Base-by-base conservation (phyloP, 148 eudicot genomes). In the Cornus suecica region DNA sequence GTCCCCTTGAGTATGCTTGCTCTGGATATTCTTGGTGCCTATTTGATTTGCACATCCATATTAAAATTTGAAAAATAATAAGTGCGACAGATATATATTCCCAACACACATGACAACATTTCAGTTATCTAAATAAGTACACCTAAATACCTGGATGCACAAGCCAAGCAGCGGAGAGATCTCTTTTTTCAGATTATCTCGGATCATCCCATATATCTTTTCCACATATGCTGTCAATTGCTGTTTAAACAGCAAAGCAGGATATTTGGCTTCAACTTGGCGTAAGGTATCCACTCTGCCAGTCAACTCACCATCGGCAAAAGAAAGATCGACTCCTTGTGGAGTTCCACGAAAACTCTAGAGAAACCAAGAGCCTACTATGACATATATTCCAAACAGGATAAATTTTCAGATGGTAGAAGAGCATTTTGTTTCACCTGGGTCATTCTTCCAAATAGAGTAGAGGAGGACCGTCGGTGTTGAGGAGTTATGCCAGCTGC, bases 321-420 rank as follows among this genome's bases (percentile, higher is more conserved):
- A 74, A 72, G 91, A 78, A 77, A 91, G 86, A 84, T 88, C 86
- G 41, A 87, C 91, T 23, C 82, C 85, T 64, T 83, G 86, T 31
- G 98, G 97, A 76, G 85, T 80, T 74, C 97, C 92, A 73, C 98
- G 94, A 78, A 94, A 94, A 81, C 97, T 93, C 97, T 92, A 75
- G 31, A 77, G 71, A 77, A 66, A 52, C 1, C 75, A 75, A 45
- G 56, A 34, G 34, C 71, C 56, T 24, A 30, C 24, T 27, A 52
- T 65, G 60, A 20, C 48, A 69, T 13, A 20, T 10, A 32, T 62
- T 25, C 37, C 31, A 37, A 74, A 30, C 28, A 24, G 68, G 32
- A 51, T 41, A 41, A 62, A 66, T 11, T 66, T 45, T 7, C 11
- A 67, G n/a, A 23, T 56, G 65, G 15, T 31, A 30, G 9, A 66